Base-by-base conservation (phyloP, 257 asterid genomes). In the Petrea volubilis region DNA sequence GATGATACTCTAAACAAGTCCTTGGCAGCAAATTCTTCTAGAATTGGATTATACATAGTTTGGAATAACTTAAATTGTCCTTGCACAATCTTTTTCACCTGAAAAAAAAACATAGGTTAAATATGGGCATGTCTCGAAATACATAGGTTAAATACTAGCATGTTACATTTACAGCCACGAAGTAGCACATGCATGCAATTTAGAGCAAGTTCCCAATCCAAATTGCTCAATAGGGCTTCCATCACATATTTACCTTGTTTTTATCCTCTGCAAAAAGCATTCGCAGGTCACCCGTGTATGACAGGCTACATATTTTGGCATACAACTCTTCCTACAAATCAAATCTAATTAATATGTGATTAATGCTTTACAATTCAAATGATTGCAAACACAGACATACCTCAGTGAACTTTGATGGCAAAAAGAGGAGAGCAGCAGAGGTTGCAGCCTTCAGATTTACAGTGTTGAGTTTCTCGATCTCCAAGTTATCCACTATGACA, bases 201-300 rank as follows among this genome's bases (percentile, higher is more conserved):
- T 40, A 64, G 60, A 27, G 63, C 41, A 33, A 51, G 15, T 50
- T 43, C 18, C 15, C 52, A 17, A 25, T 44, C 33, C 50, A 46
- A 56, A 57, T 58, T 50, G 8, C 69, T 27, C 23, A 23, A 20
- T 41, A 29, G 60, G 14, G 63, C 57, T 70, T 60, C 64, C 55
- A 49, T 74, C 62, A n/a, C n/a, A 77, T 25, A 57, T 77, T 68
- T 80, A 87, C 97, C 93, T 95, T 95, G 85, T 90, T 78, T 82
- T 80, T 87, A 74, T 95, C 99, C 83, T 93, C 97, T 0, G 97
- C 98, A 62, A 93, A 93, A 76, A 84, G 83, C 97, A 93, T 93
- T 27, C 96, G 82, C 77, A 91, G 66, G 84, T 93, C 98, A 34
- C 97, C 98, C 86, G 68, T 81, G 79, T 91, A 93, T 18, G 97